A percentile compares a stretch with the other conserved stretches of the same genome.
Conservation (phyloP, 2,329 filamentous ascomycete genomes). For the Ophiocordyceps camponoti-rufipedis region DNA sequence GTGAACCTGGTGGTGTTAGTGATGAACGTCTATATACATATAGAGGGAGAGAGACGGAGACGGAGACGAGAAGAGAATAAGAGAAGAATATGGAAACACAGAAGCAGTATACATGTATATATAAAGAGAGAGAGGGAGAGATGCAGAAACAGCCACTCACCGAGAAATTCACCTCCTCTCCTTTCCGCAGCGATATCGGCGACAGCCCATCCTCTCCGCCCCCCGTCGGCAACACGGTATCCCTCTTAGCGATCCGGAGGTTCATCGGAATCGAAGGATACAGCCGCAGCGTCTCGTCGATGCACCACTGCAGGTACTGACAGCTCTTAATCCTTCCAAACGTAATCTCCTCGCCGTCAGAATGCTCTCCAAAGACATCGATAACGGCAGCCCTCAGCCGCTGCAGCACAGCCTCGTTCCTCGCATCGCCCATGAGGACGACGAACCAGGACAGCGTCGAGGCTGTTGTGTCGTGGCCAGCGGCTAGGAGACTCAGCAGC, state of each 20-base stretch:
- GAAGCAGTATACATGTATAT: too few species aligned
- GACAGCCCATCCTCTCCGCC: conserved; percentile 27
- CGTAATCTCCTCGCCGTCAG: conserved; percentile 8
- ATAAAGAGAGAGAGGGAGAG: too few species aligned
- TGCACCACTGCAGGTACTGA: conserved; percentile 9
- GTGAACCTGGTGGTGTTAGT: conserved; percentile 3
- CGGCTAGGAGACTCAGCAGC: conserved; percentile 22
- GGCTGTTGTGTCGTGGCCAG: conserved; percentile 35
- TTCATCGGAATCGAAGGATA: conserved; percentile 9
- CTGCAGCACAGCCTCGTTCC: conserved; percentile 18
- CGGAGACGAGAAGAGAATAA: not conserved
- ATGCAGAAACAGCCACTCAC: conserved; percentile 2
- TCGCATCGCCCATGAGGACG: conserved; percentile 17
- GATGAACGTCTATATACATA: not conserved
- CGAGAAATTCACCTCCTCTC: conserved; percentile 21
- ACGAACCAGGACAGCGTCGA: conserved; percentile 29
- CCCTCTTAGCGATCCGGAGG: conserved; percentile 8
- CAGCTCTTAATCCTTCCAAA: conserved; percentile 8
- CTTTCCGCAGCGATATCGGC: conserved; percentile 29
- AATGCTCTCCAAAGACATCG: conserved; percentile 29
- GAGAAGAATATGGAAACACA: too few species aligned
- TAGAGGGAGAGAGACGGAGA: not conserved
- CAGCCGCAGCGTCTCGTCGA: conserved; percentile 8
- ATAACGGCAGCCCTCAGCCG: conserved; percentile 24
- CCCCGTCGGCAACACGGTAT: conserved; percentile 31